Base-by-base conservation (phyloP, 352 stramenopile species). In the Pythium diclinum region DNA sequence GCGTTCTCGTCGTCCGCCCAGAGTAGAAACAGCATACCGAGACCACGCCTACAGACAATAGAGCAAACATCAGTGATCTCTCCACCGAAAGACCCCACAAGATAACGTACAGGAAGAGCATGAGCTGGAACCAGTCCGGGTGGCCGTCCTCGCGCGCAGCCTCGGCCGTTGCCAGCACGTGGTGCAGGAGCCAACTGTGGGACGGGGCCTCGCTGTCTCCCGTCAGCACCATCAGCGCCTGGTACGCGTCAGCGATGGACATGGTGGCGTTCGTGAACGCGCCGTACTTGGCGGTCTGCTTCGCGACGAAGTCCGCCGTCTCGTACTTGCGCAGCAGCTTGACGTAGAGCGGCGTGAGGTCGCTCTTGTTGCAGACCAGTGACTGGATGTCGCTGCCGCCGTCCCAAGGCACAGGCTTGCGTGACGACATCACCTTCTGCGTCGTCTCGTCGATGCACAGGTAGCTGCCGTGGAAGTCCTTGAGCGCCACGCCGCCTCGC, bases 251-350 rank as follows among this genome's bases (percentile, higher is more conserved):
- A 0, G 61, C 52, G 40, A 94, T 58, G 0, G 82, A 87, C 66
- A 89, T 72, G 6, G 48, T 59, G 0, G 82, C 84, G 52, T 90
- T 75, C 56, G 81, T 55, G 51, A 87, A 87, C 17, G 59, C 44
- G 17, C 70, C 63, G 33, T 86, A 92, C 44, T 79, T 83, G 4
- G 58, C 60, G 10, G 63, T 16, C 63, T 92, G 82, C 17, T 56
- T 68, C 21, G 66, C 67, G 3, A 79, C 79, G 42, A 92, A 94
- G 3, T 69, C 68, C 4, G 34, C 38, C 0, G 81, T 94, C 63
- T 94, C 78, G 57, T 87, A 80, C 74, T 91, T 91, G 62, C 83
- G 76, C 76, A 91, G 79, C 47, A 94, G 81, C 55, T 85, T 88
- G 6, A 72, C 68, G 30, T 84, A 79, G 23, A 93, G 64, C 46